phyloP scores from a whole-genome alignment of 2,329 filamentous ascomycete genomes.

The Blastomyces silverae region DNA sequence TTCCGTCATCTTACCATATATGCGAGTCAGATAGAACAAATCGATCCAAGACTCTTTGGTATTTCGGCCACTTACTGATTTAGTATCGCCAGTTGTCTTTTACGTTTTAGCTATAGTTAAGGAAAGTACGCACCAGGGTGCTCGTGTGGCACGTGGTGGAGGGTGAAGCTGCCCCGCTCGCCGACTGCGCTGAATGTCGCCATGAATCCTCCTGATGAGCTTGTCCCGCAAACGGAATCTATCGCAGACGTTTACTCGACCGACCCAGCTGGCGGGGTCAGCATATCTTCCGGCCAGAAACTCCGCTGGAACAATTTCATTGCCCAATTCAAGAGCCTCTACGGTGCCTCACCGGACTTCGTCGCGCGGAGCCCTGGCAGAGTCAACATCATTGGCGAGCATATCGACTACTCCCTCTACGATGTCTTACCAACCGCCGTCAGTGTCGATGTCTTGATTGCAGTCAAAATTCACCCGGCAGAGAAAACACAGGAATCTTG shows the following conservation, averaged over 20 bases:
- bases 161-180: not conserved
- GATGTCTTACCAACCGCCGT: slow-evolving; percentile 94
- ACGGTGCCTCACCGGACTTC: slow-evolving; percentile 67
- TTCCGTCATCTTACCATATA: not conserved
- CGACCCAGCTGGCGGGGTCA: slow-evolving; percentile 66
- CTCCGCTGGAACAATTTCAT: slow-evolving; percentile 70
- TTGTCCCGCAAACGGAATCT: slow-evolving; percentile 67
- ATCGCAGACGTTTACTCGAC: slow-evolving; percentile 77
- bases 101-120: not conserved
- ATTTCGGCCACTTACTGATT: not conserved
- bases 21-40: not conserved
- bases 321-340: slow-evolving; percentile 61
- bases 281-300: slow-evolving; percentile 60
- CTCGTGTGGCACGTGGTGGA: not conserved
- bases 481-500: slow-evolving; percentile 46
- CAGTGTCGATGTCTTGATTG: slow-evolving; percentile 81
- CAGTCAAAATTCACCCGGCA: slow-evolving; percentile 53
- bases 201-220: slow-evolving; percentile 23
- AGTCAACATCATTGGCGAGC: slow-evolving; percentile 98
- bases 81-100: not conserved
- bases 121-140: not conserved
- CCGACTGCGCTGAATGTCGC: not conserved
- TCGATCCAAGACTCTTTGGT: not conserved
- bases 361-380: slow-evolving; percentile 85
- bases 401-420: slow-evolving; percentile 98